Evolutionary conservation across 1,284 basidiomycete species (phyloP).

Genomic region (Trichosporon coremiiforme): DNA sequence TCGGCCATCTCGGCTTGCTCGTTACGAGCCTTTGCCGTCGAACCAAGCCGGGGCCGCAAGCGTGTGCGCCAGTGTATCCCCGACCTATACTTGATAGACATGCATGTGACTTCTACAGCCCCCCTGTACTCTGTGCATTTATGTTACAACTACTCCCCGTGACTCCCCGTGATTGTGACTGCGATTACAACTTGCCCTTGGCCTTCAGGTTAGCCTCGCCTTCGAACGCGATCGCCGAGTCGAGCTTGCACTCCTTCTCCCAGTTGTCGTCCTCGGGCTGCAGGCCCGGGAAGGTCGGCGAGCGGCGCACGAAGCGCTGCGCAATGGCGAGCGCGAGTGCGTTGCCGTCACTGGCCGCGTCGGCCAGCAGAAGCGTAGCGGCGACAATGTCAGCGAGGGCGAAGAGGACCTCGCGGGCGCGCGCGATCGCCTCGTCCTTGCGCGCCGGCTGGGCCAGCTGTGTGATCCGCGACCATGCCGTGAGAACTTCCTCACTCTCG

Average conservation of each 20-base stretch:
- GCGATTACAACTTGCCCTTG: slow-evolving; percentile 22
- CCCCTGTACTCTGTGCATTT: not conserved
- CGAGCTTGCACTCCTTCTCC: slow-evolving; percentile 25
- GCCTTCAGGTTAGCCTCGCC: slow-evolving; percentile 17
- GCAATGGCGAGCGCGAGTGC: slow-evolving; percentile 24
- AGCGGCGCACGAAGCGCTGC: slow-evolving; percentile 23
- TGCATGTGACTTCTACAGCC: not conserved
- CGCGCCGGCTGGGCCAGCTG: not conserved
- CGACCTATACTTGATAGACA: not conserved
- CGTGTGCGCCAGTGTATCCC: not conserved
- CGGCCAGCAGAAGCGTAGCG: slow-evolving; percentile 27
- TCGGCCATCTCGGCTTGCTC: slow-evolving; percentile 7
- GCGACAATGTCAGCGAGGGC: slow-evolving; percentile 27
- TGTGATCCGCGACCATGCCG: not conserved
- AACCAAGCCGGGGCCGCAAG: not conserved
- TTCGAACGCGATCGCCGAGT: slow-evolving; percentile 30
- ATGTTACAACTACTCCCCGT: not conserved
- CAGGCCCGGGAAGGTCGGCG: slow-evolving; percentile 10
- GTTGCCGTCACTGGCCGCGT: slow-evolving; percentile 29
- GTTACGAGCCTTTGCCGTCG: not conserved
- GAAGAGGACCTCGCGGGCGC: slow-evolving; percentile 24
- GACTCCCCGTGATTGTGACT: not conserved
- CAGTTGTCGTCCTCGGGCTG: slow-evolving; percentile 17
- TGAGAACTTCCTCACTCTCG: slow-evolving; percentile 11
- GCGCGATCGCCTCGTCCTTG: slow-evolving; percentile 25